Percentiles rank a stretch among this genome's conserved stretches.
Evolutionary conservation across 179 eudicot genomes (phyloP).

Genomic region (Silene coronaria): DNA sequence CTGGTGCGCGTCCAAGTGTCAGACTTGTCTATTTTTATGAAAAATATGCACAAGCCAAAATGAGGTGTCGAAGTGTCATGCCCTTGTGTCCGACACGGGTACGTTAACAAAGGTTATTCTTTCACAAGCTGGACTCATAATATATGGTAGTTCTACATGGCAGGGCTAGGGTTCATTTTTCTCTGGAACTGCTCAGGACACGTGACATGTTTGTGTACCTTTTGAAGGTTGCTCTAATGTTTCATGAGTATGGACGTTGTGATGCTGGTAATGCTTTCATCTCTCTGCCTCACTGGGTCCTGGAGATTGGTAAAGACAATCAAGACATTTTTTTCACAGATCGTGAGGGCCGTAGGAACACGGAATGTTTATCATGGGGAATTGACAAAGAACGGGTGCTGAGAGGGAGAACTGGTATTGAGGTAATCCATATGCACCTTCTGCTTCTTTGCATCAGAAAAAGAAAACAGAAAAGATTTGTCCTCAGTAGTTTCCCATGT

Average conservation of each 20-base stretch:
- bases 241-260: slow-evolving; percentile 54
- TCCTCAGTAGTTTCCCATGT: slow-evolving; percentile 7
- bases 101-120: too few species aligned
- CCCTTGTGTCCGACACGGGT: too few species aligned
- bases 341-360: slow-evolving; percentile 64
- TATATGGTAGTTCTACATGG: not conserved
- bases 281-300: slow-evolving; percentile 66
- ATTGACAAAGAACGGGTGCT: slow-evolving; percentile 61
- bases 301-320: slow-evolving; percentile 64
- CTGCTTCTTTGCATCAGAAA: slow-evolving; percentile 4
- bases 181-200: not conserved
- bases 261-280: slow-evolving; percentile 42
- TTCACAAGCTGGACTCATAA: not conserved
- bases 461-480: not conserved
- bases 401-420: slow-evolving; percentile 63
- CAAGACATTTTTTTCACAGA: slow-evolving; percentile 70
- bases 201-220: not conserved
- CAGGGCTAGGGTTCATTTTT: not conserved
- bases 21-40: too few species aligned
- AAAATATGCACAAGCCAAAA: too few species aligned
- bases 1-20: too few species aligned
- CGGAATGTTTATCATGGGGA: slow-evolving; percentile 21
- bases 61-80: too few species aligned
- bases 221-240: slow-evolving; percentile 58
- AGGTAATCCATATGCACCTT: slow-evolving; percentile 34